These are phyloP conservation scores for Calonectria crousiana DNA, from an alignment of 2,329 filamentous ascomycete genomes.

Conservation along the genomic window DNA sequence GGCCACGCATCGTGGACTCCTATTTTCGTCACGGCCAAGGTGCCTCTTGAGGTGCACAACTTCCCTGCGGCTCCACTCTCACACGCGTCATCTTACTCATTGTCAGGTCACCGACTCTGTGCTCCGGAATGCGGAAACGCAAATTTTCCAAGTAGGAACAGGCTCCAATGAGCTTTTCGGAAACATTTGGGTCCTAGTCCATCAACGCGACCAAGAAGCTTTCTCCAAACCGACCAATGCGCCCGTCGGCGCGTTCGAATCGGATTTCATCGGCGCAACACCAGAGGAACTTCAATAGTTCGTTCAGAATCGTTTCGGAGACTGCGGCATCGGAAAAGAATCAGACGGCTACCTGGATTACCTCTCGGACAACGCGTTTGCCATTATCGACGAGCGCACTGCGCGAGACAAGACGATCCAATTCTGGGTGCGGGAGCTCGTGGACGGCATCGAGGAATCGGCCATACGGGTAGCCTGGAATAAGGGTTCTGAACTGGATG, in stretches of 20 bases:
- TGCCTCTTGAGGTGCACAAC: not conserved
- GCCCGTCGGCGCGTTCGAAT: too few species aligned
- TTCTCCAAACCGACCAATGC: too few species aligned
- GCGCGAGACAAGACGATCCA: not conserved
- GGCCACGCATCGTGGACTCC: not conserved
- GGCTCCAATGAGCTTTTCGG: too few species aligned
- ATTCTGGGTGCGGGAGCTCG: not conserved
- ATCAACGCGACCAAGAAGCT: too few species aligned
- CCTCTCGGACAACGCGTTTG: not conserved
- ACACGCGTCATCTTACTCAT: not conserved
- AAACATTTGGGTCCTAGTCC: too few species aligned
- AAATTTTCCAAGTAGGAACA: too few species aligned
- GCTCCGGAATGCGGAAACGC: not conserved
- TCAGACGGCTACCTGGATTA: not conserved
- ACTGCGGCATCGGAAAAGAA: not conserved
- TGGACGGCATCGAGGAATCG: conserved; percentile 5
- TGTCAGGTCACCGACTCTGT: not conserved
- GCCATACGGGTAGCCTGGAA: conserved; percentile 2
- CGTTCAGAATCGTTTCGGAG: too few species aligned
- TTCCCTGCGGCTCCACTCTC: not conserved
- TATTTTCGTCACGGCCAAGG: conserved; percentile 14
- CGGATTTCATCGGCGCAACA: too few species aligned
- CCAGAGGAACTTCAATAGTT: too few species aligned
- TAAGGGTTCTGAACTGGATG: not conserved
- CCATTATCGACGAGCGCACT: conserved; percentile 5